Base-by-base conservation (phyloP, 495 filamentous ascomycete species). In the Neurospora sp. region DNA sequence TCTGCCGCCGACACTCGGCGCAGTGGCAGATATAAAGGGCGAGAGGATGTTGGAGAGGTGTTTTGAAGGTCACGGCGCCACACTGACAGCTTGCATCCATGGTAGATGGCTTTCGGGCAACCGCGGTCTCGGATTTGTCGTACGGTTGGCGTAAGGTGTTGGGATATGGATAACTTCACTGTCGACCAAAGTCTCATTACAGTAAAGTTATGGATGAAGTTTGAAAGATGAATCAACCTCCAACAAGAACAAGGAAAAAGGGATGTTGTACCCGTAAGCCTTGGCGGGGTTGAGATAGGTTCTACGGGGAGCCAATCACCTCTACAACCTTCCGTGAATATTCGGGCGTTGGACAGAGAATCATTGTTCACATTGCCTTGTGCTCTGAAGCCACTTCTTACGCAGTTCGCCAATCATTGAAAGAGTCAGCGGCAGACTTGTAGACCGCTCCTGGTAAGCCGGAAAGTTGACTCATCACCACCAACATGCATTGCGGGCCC, bases 1-100 rank as follows among this genome's bases (percentile, higher is more conserved):
- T 87, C 81, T 92, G 90, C 72, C 87, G 86, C 39, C 87, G 88
- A 79, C 90, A 92, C 75, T 90, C 86, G 44, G 83, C 79, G 79
- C 90, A 92, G 82, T 92, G 90, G 81, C 90, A 92, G 77, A 91
- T 88, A 77, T 90, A 92, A 18, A 91, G 78, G 1, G 85, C 85
- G 35, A 90, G 83, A 2, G 89, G 89, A 71, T 85, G 81, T 20
- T 79, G 75, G 3, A 85, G 78, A 69, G 90, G 88, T 40, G 90
- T 90, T 74, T 84, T 87, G 81, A 92, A 92, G 72, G 75, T 72
- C 35, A 92, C 84, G 18, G 85, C 78, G n/a, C 88, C 86, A 80
- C 90, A 92, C 81, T 90, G 87, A 74, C 90, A 92, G 40, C 83
- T 84, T 14, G 83, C 89, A 73, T 90, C 83, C 88, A 88, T 86